These are phyloP conservation scores for Chlorella sp. DNA, from an alignment of 139 green algal genomes.

Conservation along the genomic window DNA sequence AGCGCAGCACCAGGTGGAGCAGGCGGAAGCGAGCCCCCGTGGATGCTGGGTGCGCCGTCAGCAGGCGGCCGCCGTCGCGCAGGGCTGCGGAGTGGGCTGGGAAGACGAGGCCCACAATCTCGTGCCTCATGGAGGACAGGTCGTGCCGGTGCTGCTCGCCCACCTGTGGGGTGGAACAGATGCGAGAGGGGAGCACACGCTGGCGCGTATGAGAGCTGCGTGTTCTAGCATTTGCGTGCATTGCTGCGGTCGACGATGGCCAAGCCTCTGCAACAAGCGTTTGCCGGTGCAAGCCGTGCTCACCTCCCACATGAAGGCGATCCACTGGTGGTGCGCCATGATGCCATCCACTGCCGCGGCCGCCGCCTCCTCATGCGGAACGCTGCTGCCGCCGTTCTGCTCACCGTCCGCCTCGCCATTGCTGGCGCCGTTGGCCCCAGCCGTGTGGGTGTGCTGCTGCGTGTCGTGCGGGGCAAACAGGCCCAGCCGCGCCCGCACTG, in stretches of 20 bases:
- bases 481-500: slow-evolving; percentile 58
- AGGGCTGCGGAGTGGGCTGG: slow-evolving; percentile 64
- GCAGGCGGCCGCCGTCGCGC: background rate
- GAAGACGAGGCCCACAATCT: slow-evolving; percentile 3
- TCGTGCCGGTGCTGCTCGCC: background rate
- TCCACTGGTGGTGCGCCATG: slow-evolving; percentile 53
- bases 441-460: background rate
- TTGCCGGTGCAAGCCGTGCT: slow-evolving; percentile 7
- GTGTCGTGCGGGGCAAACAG: slow-evolving; percentile 60
- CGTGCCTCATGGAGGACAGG: background rate
- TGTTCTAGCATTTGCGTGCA: too few species aligned
- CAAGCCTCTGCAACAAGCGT: too few species aligned
- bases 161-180: background rate
- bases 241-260: too few species aligned
- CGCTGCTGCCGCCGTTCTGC: background rate
- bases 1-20: slow-evolving; percentile 58
- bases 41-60: slow-evolving; percentile 73
- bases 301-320: slow-evolving; percentile 49
- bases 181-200: too few species aligned
- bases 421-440: background rate
- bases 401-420: background rate
- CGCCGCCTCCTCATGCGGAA: background rate
- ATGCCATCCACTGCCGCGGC: slow-evolving; percentile 17
- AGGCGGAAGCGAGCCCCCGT: slow-evolving; percentile 67
- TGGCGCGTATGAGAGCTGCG: too few species aligned